Percentiles rank a stretch among this genome's conserved stretches.
These are phyloP conservation scores for Penicillium italicum DNA, from an alignment of 2,329 filamentous ascomycete species.

Conservation along the genomic window DNA sequence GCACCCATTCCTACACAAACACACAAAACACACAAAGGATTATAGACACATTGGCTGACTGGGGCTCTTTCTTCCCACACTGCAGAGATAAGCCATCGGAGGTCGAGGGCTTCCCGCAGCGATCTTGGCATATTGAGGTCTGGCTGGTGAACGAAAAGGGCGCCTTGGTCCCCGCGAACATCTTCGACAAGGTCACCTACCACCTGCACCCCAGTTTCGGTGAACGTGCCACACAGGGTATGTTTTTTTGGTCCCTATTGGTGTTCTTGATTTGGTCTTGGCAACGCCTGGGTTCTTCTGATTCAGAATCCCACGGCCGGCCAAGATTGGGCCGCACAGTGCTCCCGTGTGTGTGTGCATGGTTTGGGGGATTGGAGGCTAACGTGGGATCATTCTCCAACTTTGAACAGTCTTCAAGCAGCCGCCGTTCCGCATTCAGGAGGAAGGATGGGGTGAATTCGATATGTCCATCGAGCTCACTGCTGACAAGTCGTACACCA, in stretches of 20 bases:
- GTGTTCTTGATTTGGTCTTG: not conserved
- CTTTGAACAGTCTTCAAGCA: slow-evolving; percentile 66
- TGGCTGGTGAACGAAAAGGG: slow-evolving; percentile 81
- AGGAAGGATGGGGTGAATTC: slow-evolving; percentile 98
- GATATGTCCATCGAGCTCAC: slow-evolving; percentile 85
- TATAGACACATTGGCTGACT: slow-evolving; percentile 6
- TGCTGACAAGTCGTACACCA: slow-evolving; percentile 78
- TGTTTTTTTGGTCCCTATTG: slow-evolving; percentile 37
- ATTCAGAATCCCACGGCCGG: not conserved
- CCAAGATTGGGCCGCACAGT: not conserved
- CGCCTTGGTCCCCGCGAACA: slow-evolving; percentile 73
- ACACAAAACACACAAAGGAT: not conserved
- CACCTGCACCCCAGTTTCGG: slow-evolving; percentile 92
- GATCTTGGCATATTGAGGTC: slow-evolving; percentile 85
- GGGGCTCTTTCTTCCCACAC: not conserved
- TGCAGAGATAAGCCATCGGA: slow-evolving; percentile 73
- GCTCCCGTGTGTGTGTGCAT: not conserved
- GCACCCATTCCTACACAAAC: not conserved
- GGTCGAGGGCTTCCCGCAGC: slow-evolving; percentile 85
- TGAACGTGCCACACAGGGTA: slow-evolving; percentile 75
- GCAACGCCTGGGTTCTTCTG: not conserved
- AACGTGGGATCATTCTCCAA: not conserved
- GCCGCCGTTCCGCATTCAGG: slow-evolving; percentile 81
- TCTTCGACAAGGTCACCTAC: slow-evolving; percentile 91
- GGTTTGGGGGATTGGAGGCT: not conserved